Conservation (phyloP, 257 asterid species). For the Nicotiana obtusifolia region DNA sequence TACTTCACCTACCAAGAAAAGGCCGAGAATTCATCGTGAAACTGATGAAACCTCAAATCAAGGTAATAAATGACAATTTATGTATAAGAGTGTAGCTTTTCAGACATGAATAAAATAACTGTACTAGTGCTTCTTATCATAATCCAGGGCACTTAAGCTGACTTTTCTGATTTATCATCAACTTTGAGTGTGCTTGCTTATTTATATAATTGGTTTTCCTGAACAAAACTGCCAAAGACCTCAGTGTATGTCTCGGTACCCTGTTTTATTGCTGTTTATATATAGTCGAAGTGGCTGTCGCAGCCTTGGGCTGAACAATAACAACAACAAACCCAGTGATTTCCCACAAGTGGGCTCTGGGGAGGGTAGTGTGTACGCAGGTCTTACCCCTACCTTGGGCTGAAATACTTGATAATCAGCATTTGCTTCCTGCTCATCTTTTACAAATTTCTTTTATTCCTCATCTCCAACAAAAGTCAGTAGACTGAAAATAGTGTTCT, state of each 20-base stretch:
- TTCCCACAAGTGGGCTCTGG: too few relatives aligned
- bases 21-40: constrained; percentile 36
- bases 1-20: constrained; percentile 52
- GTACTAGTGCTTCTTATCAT: neutral
- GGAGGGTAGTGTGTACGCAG: too few relatives aligned
- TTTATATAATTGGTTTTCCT: neutral
- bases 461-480: neutral
- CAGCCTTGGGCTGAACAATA: neutral
- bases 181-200: neutral
- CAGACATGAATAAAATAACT: neutral
- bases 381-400: neutral
- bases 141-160: neutral
- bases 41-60: constrained; percentile 38
- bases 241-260: neutral
- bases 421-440: neutral
- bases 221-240: neutral
- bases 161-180: neutral
- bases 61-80: constrained; percentile 35
- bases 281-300: neutral
- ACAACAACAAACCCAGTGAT: too few relatives aligned
- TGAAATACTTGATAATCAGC: neutral
- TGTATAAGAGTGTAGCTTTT: neutral
- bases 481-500: neutral
- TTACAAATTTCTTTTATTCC: neutral
- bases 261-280: neutral